Percentiles rank a stretch among this genome's conserved stretches.
Evolutionary conservation across 768 basidiomycete species (phyloP).

Genomic region (Amanita brunnescens): DNA sequence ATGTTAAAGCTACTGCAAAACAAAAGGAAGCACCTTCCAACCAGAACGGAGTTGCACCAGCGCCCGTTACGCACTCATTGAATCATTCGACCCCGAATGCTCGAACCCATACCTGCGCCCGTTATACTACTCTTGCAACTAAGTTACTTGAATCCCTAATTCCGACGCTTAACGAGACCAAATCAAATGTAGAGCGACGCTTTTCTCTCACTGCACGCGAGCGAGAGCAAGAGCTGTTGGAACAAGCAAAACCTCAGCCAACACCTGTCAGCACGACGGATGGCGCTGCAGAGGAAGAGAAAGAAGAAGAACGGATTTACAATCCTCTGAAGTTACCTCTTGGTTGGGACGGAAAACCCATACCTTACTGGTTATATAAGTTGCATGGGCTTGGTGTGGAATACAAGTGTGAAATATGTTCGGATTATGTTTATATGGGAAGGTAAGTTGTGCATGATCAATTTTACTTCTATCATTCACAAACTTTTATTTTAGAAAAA

Average conservation of each 20-base stretch:
- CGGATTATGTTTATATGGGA: constrained; percentile 95
- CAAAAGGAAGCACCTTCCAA: constrained; percentile 44
- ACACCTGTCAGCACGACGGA: constrained; percentile 36
- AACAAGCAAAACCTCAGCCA: constrained; percentile 48
- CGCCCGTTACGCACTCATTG: constrained; percentile 16
- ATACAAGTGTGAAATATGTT: constrained; percentile 96
- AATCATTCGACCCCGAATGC: constrained; percentile 31
- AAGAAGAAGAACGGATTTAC: constrained; percentile 94
- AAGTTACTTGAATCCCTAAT: constrained; percentile 58
- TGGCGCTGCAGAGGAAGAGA: constrained; percentile 59
- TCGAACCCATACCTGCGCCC: constrained; percentile 58
- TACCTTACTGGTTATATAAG: constrained; percentile 98
- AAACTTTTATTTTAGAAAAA: constrained; percentile 51
- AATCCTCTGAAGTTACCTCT: constrained; percentile 96
- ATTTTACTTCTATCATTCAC: constrained; percentile 4
- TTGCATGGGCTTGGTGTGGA: constrained; percentile 97
- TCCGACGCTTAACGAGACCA: constrained; percentile 75
- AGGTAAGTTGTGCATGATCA: constrained; percentile 37
- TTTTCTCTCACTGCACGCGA: constrained; percentile 97
- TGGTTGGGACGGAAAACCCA: constrained; percentile 98
- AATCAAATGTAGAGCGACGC: constrained; percentile 91
- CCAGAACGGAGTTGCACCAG: constrained; percentile 43
- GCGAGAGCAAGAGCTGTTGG: constrained; percentile 87
- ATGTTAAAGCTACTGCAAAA: constrained; percentile 82
- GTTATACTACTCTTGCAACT: constrained; percentile 61